Percentiles rank a stretch among this genome's conserved stretches.
phyloP scores from a whole-genome alignment of 805 yeast genomes.

The baker's yeast (Saccharomyces cerevisiae) region DNA sequence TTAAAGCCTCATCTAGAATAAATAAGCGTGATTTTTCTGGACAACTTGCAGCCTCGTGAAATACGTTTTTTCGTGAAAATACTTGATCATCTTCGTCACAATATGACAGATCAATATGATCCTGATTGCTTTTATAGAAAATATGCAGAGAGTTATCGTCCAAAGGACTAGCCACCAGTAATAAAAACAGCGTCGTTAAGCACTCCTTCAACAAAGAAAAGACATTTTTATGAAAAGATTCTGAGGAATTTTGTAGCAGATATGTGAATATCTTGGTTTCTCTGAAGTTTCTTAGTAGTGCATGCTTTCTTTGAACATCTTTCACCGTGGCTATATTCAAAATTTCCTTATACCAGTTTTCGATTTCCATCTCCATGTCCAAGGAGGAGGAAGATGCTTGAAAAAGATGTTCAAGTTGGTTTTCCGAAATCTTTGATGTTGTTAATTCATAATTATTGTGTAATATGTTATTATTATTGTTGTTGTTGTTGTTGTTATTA shows the following conservation, averaged over 20 bases:
- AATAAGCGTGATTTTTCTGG: constrained; percentile 21
- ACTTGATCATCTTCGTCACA: constrained; percentile 48
- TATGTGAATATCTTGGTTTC: constrained; percentile 16
- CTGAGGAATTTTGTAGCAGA: not conserved
- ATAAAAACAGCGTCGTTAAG: constrained; percentile 63
- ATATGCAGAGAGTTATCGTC: constrained; percentile 44
- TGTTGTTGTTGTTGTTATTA: not conserved
- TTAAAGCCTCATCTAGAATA: constrained; percentile 21
- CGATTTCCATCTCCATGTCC: constrained; percentile 21
- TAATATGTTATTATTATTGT: not conserved
- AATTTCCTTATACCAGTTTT: constrained; percentile 29
- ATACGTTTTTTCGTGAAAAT: constrained; percentile 58
- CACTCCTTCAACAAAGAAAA: constrained; percentile 15
- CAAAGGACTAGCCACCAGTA: constrained; percentile 57
- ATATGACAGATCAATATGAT: constrained; percentile 49
- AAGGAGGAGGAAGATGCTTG: constrained; percentile 1
- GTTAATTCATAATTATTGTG: constrained; percentile 3
- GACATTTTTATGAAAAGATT: constrained; percentile 14
- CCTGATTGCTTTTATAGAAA: constrained; percentile 32
- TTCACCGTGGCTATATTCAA: constrained; percentile 25
- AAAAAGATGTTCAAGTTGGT: not conserved
- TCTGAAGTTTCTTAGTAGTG: constrained; percentile 18
- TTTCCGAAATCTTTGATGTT: not conserved
- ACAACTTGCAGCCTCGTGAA: constrained; percentile 57
- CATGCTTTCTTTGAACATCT: constrained; percentile 22